Conservation (phyloP, 257 asterid genomes). For the Nicotiana tabacum region DNA sequence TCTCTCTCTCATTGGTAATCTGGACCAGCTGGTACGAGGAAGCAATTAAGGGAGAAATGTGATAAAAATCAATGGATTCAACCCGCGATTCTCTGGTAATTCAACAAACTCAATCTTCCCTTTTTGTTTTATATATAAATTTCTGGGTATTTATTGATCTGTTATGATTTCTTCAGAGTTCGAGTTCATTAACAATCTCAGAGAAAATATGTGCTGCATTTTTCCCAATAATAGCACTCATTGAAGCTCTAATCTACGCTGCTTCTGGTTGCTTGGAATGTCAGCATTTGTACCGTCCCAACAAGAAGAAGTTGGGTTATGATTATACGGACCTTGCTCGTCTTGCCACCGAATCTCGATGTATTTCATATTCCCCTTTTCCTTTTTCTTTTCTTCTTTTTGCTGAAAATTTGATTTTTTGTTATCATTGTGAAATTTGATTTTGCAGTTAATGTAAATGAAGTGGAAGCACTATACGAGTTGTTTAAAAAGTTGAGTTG, state of each 20-base stretch:
- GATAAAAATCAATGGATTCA: conserved; percentile 24
- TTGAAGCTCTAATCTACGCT: conserved; percentile 46
- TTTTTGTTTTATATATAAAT: no score
- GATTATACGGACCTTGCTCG: conserved; percentile 35
- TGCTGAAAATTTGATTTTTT: background rate
- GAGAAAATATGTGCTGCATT: conserved; percentile 51
- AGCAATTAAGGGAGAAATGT: background rate
- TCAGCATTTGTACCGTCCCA: conserved; percentile 9
- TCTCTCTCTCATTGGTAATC: background rate
- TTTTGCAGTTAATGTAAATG: conserved; percentile 63
- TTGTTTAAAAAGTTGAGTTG: conserved; percentile 77
- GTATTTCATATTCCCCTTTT: conserved; percentile 23
- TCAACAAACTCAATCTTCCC: no score
- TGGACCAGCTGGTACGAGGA: background rate
- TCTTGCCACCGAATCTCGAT: conserved; percentile 60
- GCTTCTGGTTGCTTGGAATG: conserved; percentile 49
- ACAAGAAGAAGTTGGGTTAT: conserved; percentile 17
- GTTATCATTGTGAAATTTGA: background rate
- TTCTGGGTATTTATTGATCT: background rate
- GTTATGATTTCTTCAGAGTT: conserved; percentile 13
- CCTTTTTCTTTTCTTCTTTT: background rate
- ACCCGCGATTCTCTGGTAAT: conserved; percentile 24
- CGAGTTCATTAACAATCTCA: conserved; percentile 40
- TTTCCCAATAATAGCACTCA: conserved; percentile 43
- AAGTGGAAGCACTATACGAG: conserved; percentile 79